A percentile compares a stretch with the other conserved stretches of the same genome.
phyloP scores from a whole-genome alignment of 2,329 filamentous ascomycete genomes.

The Xylariaceae sp. region DNA sequence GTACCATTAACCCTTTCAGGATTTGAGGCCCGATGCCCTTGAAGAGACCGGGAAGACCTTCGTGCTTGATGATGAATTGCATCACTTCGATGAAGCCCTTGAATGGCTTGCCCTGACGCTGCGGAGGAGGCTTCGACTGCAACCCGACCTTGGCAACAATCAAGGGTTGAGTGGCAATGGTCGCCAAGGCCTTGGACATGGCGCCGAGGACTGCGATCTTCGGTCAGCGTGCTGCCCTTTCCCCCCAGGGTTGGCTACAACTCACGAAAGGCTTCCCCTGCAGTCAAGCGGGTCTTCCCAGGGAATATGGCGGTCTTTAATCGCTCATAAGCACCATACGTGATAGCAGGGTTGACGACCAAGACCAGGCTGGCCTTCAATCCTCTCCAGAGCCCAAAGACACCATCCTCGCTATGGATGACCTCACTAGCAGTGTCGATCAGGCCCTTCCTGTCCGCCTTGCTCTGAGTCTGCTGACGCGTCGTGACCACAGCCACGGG shows the following conservation, averaged over 20 bases:
- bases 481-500: slow-evolving; percentile 94
- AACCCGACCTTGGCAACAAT: slow-evolving; percentile 97
- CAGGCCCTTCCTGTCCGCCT: slow-evolving; percentile 76
- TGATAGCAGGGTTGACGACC: slow-evolving; percentile 94
- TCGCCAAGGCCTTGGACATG: slow-evolving; percentile 86
- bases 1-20: slow-evolving; percentile 83
- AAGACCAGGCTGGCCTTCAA: slow-evolving; percentile 93
- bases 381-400: slow-evolving; percentile 85
- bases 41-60: slow-evolving; percentile 78
- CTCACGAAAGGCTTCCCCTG: slow-evolving; percentile 88
- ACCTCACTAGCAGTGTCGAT: slow-evolving; percentile 85
- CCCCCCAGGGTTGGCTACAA: slow-evolving; percentile 15
- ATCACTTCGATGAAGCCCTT: slow-evolving; percentile 92
- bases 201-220: slow-evolving; percentile 67
- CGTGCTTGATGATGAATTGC: slow-evolving; percentile 83
- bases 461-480: slow-evolving; percentile 86
- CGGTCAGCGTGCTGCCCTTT: slow-evolving; percentile 8
- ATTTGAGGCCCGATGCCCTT: slow-evolving; percentile 96
- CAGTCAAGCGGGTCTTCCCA: slow-evolving; percentile 64
- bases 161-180: slow-evolving; percentile 84
- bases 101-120: slow-evolving; percentile 82
- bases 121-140: slow-evolving; percentile 83
- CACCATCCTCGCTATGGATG: slow-evolving; percentile 81
- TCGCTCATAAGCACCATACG: slow-evolving; percentile 84
- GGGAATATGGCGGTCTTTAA: slow-evolving; percentile 72